Base-by-base conservation (phyloP, 2,329 filamentous ascomycete genomes). In the Phialophora tarda region DNA sequence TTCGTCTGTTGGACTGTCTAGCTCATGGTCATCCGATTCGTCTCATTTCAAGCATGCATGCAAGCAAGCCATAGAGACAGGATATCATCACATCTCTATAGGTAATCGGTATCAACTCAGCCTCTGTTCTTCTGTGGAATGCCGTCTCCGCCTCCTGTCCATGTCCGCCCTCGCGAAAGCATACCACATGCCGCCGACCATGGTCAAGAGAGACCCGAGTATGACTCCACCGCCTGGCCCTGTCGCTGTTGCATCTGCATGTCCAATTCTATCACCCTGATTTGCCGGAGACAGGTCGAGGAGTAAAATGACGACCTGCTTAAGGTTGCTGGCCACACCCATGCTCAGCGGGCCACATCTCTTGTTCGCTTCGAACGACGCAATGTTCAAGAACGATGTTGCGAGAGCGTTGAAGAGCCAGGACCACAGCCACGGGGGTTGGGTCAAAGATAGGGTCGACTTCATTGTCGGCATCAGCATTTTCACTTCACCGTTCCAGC, bases 331-430 rank as follows among this genome's bases (percentile, higher is more conserved):
- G 3, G 59, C 66, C 30, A 68, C 57, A 10, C 56, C 63, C 63
- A 68, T 68, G 48, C 48, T 61, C 47, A 68, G 28, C 17, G 66
- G 34, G 0, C 66, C 66, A 26, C 63, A 65, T 17, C 66, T 32
- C 17, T 60, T 65, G 51, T 66, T 66, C 17, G 66, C 63, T 10
- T 68, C 59, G 44, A 68, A 68, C 8, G 66, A 68, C 2, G 63
- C 59, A 3, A 68, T 38, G 50, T 68, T 68, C 59, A 68, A 32
- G 23, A 53, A 48, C 28, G 59, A 53, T 2, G 63, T 63, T 11
- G 63, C 63, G 3, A 65, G 41, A 12, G 34, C 54, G 28, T 63
- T 66, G 47, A 28, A 28, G 2, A 55, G 28, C 47, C 34, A 57
- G 24, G 38, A 41, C 59, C 59, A 61, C 14, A 38, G 48, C 59